phyloP scores from a whole-genome alignment of 2,329 filamentous ascomycete species.

The Cercospora zeina region DNA sequence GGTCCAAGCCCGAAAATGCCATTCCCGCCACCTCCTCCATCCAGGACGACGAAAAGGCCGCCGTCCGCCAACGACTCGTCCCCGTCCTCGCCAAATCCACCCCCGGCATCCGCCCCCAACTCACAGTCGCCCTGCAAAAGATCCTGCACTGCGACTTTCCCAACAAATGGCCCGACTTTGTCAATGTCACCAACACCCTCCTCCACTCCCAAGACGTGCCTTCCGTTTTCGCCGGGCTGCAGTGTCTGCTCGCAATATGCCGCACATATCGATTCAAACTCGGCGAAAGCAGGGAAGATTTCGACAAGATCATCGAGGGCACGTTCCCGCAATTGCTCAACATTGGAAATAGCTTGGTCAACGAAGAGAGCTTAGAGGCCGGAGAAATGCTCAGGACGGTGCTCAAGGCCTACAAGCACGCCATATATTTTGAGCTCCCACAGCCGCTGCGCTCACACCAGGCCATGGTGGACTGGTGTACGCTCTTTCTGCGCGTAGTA shows the following conservation, averaged over 20 bases:
- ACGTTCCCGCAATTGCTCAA: constrained; percentile 84
- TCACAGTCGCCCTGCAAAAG: constrained; percentile 91
- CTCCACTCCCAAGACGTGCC: constrained; percentile 81
- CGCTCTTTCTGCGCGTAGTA: constrained; percentile 86
- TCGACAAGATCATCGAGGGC: constrained; percentile 89
- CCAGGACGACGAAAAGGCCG: constrained; percentile 85
- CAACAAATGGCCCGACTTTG: constrained; percentile 87
- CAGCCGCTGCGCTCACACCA: constrained; percentile 74
- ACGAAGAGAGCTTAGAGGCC: constrained; percentile 89
- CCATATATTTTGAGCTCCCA: constrained; percentile 89
- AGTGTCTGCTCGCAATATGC: constrained; percentile 92
- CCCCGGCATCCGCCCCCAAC: constrained; percentile 81
- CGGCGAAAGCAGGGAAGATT: constrained; percentile 77
- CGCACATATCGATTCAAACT: constrained; percentile 93
- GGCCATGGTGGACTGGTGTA: constrained; percentile 92
- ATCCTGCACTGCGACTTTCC: constrained; percentile 96
- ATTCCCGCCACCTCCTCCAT: constrained; percentile 58
- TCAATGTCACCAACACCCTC: constrained; percentile 87
- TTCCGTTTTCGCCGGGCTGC: constrained; percentile 87
- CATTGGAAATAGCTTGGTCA: constrained; percentile 85
- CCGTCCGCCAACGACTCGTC: constrained; percentile 83
- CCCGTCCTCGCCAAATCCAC: constrained; percentile 75
- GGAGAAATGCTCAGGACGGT: constrained; percentile 95
- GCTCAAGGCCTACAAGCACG: constrained; percentile 96
- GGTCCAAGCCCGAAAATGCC: constrained; percentile 75